Conservation (phyloP, 768 basidiomycete species). For the Xerocomus brunneocitrinus region DNA sequence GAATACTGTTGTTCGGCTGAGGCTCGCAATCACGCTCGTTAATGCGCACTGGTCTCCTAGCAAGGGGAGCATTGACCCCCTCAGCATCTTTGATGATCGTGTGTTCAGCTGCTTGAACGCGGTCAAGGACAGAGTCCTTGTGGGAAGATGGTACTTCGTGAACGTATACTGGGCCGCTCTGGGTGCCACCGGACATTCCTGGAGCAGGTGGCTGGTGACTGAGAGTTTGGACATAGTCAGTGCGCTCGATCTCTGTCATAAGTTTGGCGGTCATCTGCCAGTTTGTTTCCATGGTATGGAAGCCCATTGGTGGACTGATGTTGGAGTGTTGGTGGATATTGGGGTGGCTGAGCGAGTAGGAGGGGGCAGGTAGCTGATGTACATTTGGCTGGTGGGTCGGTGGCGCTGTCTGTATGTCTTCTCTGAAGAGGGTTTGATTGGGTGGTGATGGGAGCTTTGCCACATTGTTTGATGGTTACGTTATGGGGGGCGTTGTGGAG, state of each 20-base stretch:
- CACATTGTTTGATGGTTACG: conserved; percentile 31
- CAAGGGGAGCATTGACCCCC: not conserved
- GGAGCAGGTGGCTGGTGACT: conserved; percentile 40
- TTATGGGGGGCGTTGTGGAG: conserved; percentile 31
- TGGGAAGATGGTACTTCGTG: conserved; percentile 40
- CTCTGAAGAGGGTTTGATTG: conserved; percentile 20
- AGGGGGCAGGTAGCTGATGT: conserved; percentile 29
- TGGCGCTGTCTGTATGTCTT: conserved; percentile 33
- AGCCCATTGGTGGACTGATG: conserved; percentile 39
- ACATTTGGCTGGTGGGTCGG: conserved; percentile 30
- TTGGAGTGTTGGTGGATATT: conserved; percentile 27
- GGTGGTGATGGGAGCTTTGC: conserved; percentile 30
- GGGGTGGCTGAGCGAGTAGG: conserved; percentile 26
- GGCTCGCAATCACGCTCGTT: conserved; percentile 39
- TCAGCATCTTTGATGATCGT: conserved; percentile 10
- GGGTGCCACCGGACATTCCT: conserved; percentile 40
- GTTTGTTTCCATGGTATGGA: conserved; percentile 47
- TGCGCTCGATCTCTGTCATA: conserved; percentile 66
- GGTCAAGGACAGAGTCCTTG: conserved; percentile 50
- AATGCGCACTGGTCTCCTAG: conserved; percentile 20
- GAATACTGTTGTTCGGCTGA: conserved; percentile 24
- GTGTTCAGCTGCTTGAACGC: conserved; percentile 48
- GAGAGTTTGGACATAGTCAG: conserved; percentile 57
- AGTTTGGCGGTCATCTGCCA: conserved; percentile 70
- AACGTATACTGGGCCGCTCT: conserved; percentile 34